Percentiles rank a stretch among this genome's conserved stretches.
phyloP scores from a whole-genome alignment of 306 rosid species.

The Malus sylvestris region DNA sequence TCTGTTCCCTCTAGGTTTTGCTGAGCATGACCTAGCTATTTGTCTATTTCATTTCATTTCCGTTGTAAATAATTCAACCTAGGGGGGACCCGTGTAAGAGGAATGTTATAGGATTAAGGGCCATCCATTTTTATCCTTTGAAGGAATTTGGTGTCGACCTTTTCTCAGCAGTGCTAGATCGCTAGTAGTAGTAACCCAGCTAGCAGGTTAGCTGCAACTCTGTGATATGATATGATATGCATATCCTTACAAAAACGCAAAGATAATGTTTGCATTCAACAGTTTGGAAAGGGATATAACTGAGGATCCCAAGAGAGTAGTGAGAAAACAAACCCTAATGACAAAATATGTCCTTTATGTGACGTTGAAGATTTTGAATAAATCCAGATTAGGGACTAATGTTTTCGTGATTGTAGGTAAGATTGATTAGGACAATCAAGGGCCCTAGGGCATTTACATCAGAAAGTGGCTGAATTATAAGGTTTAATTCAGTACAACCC shows the following conservation, averaged over 20 bases:
- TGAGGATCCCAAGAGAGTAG: conserved; percentile 34
- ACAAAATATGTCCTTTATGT: background rate
- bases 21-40: background rate
- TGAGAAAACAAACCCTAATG: conserved; percentile 13
- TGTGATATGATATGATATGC: background rate
- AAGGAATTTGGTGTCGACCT: conserved; percentile 3
- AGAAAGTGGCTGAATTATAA: background rate
- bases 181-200: background rate
- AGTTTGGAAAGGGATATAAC: background rate
- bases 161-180: background rate
- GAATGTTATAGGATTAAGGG: conserved; percentile 14
- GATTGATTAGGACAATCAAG: conserved; percentile 18
- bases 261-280: background rate
- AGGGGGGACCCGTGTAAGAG: background rate
- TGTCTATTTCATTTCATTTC: background rate
- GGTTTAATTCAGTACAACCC: background rate
- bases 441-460: background rate
- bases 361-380: background rate
- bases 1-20: background rate
- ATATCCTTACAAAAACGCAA: background rate
- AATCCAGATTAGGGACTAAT: conserved; percentile 12
- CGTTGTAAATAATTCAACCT: background rate
- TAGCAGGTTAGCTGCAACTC: background rate
- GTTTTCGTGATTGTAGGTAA: conserved; percentile 17
- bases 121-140: conserved; percentile 13